Conservation (phyloP, 805 yeast species). For the Metschnikowia anglica region DNA sequence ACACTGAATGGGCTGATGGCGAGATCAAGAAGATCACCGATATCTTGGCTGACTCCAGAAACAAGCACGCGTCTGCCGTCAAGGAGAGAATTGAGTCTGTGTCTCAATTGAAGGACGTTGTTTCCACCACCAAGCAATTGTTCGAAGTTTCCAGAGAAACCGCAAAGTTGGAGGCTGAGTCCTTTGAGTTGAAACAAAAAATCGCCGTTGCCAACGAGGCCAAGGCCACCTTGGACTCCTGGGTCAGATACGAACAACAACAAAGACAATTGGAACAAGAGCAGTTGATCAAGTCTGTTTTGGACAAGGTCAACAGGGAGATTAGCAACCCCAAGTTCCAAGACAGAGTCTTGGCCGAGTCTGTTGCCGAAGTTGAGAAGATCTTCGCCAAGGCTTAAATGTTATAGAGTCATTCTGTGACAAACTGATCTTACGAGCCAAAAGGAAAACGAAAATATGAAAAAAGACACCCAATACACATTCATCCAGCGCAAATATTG, state of each 20-base stretch:
- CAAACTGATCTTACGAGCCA: conserved; percentile 6
- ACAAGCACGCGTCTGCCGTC: conserved; percentile 88
- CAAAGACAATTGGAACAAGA: conserved; percentile 95
- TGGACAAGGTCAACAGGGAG: conserved; percentile 84
- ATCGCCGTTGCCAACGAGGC: conserved; percentile 88
- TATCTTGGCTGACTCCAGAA: conserved; percentile 83
- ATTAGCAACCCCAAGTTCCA: conserved; percentile 87
- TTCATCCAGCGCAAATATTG: conserved; percentile 1
- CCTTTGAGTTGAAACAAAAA: conserved; percentile 89
- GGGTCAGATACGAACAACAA: conserved; percentile 98
- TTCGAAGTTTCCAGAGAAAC: conserved; percentile 96
- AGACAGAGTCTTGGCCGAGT: conserved; percentile 85
- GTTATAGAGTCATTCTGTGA: neutral
- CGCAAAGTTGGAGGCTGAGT: conserved; percentile 90
- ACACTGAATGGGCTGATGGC: conserved; percentile 90
- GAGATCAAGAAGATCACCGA: conserved; percentile 79
- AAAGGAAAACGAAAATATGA: conserved; percentile 3
- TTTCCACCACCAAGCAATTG: conserved; percentile 83
- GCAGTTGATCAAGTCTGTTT: conserved; percentile 83
- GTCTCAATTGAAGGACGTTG: conserved; percentile 86
- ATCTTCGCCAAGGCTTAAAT: conserved; percentile 54
- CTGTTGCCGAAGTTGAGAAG: conserved; percentile 89
- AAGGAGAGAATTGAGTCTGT: conserved; percentile 89
- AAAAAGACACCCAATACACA: conserved; percentile 9
- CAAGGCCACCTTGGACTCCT: conserved; percentile 91